Evolutionary conservation across 352 stramenopile genomes (phyloP).

Genomic region (Globisporangium iwayamae): DNA sequence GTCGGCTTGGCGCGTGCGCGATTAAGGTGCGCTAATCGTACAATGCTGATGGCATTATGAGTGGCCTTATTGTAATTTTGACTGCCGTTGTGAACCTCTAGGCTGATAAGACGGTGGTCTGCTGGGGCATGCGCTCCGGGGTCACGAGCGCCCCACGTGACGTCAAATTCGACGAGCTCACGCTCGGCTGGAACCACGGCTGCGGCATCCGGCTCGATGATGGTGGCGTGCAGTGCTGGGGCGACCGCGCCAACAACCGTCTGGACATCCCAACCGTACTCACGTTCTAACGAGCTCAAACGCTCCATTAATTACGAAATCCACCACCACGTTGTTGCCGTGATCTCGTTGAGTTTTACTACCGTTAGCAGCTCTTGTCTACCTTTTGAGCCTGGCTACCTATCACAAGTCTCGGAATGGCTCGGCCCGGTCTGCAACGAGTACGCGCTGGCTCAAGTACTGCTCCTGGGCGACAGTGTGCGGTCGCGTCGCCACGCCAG

Average conservation of each 20-base stretch:
- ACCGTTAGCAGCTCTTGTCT: no score
- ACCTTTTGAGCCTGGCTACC: not conserved
- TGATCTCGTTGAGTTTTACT: not conserved
- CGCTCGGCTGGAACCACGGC: conserved; percentile 67
- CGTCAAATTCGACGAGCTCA: conserved; percentile 55
- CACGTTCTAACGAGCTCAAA: not conserved
- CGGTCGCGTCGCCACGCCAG: not conserved
- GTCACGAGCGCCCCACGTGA: conserved; percentile 47
- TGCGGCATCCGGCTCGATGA: conserved; percentile 70
- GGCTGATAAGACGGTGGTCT: conserved; percentile 52
- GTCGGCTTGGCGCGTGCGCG: conserved; percentile 55
- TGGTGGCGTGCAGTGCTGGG: conserved; percentile 61
- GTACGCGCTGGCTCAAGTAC: not conserved
- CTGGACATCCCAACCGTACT: not conserved
- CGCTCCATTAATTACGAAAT: not conserved
- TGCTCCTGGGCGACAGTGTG: not conserved
- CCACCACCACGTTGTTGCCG: no score
- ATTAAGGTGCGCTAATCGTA: conserved; percentile 34
- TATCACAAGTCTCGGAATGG: not conserved
- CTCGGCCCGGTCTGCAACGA: not conserved
- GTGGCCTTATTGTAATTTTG: not conserved
- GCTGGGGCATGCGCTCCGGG: conserved; percentile 69
- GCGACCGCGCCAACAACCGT: conserved; percentile 37
- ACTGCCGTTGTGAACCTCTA: conserved; percentile 4
- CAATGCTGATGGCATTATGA: not conserved